These are phyloP conservation scores for Lithospermum erythrorhizon DNA, from an alignment of 257 asterid genomes.

Conservation along the genomic window DNA sequence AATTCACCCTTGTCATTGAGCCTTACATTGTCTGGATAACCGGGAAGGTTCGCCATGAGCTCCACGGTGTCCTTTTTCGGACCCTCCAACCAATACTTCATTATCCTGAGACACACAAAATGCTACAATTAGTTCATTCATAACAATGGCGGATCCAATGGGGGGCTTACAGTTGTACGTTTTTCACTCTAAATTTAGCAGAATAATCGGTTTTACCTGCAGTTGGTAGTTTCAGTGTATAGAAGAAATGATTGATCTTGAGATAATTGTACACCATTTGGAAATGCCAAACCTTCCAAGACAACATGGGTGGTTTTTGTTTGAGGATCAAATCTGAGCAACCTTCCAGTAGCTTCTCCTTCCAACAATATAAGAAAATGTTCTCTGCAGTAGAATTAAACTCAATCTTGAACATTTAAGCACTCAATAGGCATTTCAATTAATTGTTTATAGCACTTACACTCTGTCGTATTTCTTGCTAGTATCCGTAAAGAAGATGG, in stretches of 20 bases:
- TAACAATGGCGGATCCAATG: neutral
- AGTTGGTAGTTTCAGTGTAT: conserved; percentile 81
- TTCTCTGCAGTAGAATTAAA: conserved; percentile 25
- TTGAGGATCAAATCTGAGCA: conserved; percentile 65
- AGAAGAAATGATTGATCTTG: conserved; percentile 70
- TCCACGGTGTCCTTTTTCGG: conserved; percentile 37
- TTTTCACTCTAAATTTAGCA: neutral
- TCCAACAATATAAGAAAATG: conserved; percentile 77
- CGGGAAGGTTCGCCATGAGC: conserved; percentile 59
- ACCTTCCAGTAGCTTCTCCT: conserved; percentile 82
- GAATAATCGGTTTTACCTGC: conserved; percentile 36
- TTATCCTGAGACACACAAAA: conserved; percentile 34
- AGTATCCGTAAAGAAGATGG: conserved; percentile 87
- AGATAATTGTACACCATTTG: conserved; percentile 82
- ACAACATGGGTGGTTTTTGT: conserved; percentile 64
- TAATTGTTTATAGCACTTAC: conserved; percentile 29
- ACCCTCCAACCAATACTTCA: conserved; percentile 62
- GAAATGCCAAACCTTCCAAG: conserved; percentile 63
- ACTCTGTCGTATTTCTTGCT: conserved; percentile 67
- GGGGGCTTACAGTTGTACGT: too few relatives aligned
- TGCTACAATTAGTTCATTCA: too few relatives aligned
- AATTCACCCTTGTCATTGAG: conserved; percentile 54
- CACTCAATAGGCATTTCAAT: neutral
- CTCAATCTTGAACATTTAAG: neutral
- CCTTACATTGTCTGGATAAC: conserved; percentile 78